Percentiles rank a stretch among this genome's conserved stretches.
phyloP scores from a whole-genome alignment of 768 basidiomycete species.

The Lentinula lateritia region DNA sequence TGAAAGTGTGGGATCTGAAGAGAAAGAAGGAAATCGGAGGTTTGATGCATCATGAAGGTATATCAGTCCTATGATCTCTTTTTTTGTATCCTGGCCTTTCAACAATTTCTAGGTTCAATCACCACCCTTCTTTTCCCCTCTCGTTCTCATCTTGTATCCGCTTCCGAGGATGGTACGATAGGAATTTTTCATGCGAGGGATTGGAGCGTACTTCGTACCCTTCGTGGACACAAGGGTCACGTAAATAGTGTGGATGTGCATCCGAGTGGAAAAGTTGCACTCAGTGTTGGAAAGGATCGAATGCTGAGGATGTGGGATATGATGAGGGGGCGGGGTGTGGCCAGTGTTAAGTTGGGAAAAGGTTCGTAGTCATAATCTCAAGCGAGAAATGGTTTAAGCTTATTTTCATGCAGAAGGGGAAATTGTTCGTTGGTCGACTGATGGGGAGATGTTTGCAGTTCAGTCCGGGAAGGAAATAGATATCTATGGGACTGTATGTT shows the following conservation, averaged over 20 bases:
- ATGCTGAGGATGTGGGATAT: conserved; percentile 98
- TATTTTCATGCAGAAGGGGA: conserved; percentile 61
- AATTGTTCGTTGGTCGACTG: conserved; percentile 80
- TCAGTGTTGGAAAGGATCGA: conserved; percentile 87
- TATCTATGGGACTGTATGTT: conserved; percentile 69
- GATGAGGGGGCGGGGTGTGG: conserved; percentile 88
- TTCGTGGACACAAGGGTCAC: conserved; percentile 92
- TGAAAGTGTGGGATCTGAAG: conserved; percentile 95
- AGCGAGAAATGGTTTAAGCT: background rate
- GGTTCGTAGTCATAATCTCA: conserved; percentile 39
- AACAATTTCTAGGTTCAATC: conserved; percentile 65
- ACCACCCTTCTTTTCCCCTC: conserved; percentile 85
- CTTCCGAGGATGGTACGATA: conserved; percentile 89
- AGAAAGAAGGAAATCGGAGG: conserved; percentile 92
- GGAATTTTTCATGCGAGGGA: conserved; percentile 90
- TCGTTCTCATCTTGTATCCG: conserved; percentile 83
- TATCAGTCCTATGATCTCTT: conserved; percentile 11
- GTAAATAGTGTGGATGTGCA: conserved; percentile 90
- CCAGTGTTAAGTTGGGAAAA: conserved; percentile 84
- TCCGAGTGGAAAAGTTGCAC: conserved; percentile 84
- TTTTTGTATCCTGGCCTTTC: background rate
- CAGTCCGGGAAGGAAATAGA: conserved; percentile 73
- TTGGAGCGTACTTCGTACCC: conserved; percentile 81
- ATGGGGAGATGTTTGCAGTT: conserved; percentile 76
- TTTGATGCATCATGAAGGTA: conserved; percentile 92